phyloP scores from a whole-genome alignment of 139 green algal genomes.

The Chlorella ohadii region DNA sequence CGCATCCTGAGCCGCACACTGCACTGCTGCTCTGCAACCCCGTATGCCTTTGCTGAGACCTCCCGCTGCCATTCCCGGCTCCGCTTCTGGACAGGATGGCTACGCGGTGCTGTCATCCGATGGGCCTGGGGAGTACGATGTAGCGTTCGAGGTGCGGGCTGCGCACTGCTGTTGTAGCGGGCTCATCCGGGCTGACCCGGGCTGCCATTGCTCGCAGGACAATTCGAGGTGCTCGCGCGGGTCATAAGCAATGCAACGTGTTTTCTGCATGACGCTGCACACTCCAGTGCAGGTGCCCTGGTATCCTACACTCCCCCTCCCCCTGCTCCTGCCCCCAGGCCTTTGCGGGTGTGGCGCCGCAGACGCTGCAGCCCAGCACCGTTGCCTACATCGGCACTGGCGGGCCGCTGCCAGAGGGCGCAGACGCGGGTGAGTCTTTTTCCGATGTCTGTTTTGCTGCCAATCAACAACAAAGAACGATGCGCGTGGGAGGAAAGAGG shows the following conservation, averaged over 20 bases:
- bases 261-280: too few relatives aligned
- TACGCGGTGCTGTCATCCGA: conserved; percentile 91
- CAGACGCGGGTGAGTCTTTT: conserved; percentile 50
- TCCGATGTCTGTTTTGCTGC: background rate
- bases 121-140: conserved; percentile 78
- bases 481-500: too few relatives aligned
- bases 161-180: too few relatives aligned
- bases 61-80: background rate
- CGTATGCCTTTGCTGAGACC: background rate
- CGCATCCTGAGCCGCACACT: too few relatives aligned
- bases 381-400: conserved; percentile 95
- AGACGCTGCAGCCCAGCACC: conserved; percentile 54
- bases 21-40: too few relatives aligned
- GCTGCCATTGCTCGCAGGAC: too few relatives aligned
- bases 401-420: conserved; percentile 55
- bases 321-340: conserved; percentile 4
- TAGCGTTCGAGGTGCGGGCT: conserved; percentile 67
- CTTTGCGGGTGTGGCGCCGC: conserved; percentile 65
- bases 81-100: conserved; percentile 77
- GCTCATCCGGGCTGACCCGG: too few relatives aligned
- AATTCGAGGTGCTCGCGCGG: too few relatives aligned
- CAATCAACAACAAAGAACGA: too few relatives aligned
- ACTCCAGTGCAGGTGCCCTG: too few relatives aligned
- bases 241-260: too few relatives aligned
- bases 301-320: too few relatives aligned